Evolutionary conservation across 2,329 filamentous ascomycete species (phyloP).

Genomic region (Penicillium sclerotigenum): DNA sequence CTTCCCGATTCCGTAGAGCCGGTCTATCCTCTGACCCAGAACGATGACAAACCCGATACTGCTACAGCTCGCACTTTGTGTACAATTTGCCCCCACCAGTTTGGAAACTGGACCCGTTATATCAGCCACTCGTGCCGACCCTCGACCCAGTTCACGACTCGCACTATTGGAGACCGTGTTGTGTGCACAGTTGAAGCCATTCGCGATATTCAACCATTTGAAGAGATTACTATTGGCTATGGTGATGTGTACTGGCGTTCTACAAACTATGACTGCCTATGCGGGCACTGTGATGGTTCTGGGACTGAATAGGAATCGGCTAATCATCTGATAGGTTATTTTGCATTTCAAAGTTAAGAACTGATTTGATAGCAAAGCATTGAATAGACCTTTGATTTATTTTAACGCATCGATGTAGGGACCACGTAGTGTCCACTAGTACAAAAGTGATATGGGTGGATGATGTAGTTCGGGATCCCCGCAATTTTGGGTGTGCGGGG

Average conservation of each 20-base stretch:
- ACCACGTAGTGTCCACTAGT: background rate
- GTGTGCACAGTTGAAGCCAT: constrained; percentile 21
- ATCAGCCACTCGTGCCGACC: constrained; percentile 38
- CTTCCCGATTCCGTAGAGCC: constrained; percentile 7
- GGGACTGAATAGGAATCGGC: background rate
- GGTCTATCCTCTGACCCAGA: constrained; percentile 20
- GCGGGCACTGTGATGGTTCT: background rate
- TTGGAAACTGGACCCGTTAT: constrained; percentile 38
- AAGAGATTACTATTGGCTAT: constrained; percentile 37
- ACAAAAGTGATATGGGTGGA: background rate
- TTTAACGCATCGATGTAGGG: background rate
- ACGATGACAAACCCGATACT: background rate
- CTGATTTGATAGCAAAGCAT: background rate
- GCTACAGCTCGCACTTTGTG: background rate
- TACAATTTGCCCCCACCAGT: constrained; percentile 17
- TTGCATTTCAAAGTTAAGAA: background rate
- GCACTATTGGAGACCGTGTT: constrained; percentile 21
- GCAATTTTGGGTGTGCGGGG: constrained; percentile 8
- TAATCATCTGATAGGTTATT: background rate
- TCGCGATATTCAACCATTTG: constrained; percentile 30
- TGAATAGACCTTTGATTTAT: background rate
- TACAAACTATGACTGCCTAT: background rate
- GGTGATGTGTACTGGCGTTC: constrained; percentile 28
- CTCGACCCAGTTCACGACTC: constrained; percentile 15
- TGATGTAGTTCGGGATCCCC: constrained; percentile 4